Evolutionary conservation across 179 eudicot species (phyloP).

Genomic region (Silene vulgaris): DNA sequence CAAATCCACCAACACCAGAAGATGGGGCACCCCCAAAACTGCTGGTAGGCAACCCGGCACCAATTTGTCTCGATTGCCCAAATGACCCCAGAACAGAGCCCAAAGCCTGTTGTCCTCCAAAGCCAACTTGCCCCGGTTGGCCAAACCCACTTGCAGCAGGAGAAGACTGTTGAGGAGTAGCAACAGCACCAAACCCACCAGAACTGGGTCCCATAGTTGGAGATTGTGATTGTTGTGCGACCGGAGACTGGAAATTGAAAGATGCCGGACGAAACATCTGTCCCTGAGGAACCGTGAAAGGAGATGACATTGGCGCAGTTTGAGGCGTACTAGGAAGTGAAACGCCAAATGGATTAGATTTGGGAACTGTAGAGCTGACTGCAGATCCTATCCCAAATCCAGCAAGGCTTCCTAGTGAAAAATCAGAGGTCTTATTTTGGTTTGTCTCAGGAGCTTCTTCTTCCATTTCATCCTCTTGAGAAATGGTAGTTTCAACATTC

Average conservation of each 20-base stretch:
- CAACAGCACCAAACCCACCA: constrained; percentile 48
- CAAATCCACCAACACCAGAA: constrained; percentile 37
- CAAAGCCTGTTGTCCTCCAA: constrained; percentile 73
- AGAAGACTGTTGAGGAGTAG: constrained; percentile 44
- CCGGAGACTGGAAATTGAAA: constrained; percentile 59
- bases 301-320: constrained; percentile 25
- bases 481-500: constrained; percentile 30
- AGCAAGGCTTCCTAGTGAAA: constrained; percentile 59
- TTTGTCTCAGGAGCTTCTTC: constrained; percentile 86
- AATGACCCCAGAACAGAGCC: constrained; percentile 94
- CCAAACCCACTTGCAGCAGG: constrained; percentile 65
- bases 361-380: constrained; percentile 37
- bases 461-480: constrained; percentile 93
- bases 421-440: constrained; percentile 41
- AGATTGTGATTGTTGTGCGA: constrained; percentile 53
- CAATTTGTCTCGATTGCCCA: constrained; percentile 97
- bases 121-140: constrained; percentile 67
- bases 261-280: constrained; percentile 90
- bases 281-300: constrained; percentile 51
- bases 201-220: constrained; percentile 35
- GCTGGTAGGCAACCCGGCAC: constrained; percentile 44
- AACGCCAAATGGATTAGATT: constrained; percentile 72
- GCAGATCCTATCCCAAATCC: constrained; percentile 78
- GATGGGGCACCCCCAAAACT: constrained; percentile 47
- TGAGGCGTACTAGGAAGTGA: constrained; percentile 31